A percentile compares a stretch with the other conserved stretches of the same genome.
These are phyloP conservation scores for Mortierella alpina DNA, from an alignment of 192 early-diverging fungal species.

Conservation along the genomic window DNA sequence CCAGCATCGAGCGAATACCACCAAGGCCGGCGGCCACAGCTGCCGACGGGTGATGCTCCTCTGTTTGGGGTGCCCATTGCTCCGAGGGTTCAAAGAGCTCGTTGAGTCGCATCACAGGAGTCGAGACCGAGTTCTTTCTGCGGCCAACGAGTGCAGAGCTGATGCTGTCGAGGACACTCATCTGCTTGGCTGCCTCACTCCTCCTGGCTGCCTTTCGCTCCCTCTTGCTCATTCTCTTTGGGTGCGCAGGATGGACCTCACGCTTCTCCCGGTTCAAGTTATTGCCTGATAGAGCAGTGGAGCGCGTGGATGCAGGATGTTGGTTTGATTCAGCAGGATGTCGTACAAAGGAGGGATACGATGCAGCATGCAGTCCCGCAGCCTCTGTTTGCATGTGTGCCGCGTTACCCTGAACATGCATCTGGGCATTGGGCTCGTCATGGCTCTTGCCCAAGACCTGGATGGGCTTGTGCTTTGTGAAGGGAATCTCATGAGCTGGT, in stretches of 20 bases:
- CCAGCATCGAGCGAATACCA: constrained; percentile 7
- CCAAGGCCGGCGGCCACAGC: constrained; percentile 4
- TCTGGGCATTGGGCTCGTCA: constrained; percentile 4
- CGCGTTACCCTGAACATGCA: not conserved
- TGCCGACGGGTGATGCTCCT: not conserved
- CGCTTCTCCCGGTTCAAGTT: not conserved
- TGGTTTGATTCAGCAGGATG: not conserved
- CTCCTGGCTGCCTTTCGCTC: constrained; percentile 33
- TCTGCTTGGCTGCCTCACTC: not conserved
- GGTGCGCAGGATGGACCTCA: not conserved
- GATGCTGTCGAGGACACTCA: constrained; percentile 22
- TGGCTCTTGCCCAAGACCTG: constrained; percentile 1
- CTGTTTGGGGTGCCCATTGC: too few relatives aligned
- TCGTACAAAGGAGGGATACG: not conserved
- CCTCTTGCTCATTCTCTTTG: constrained; percentile 21
- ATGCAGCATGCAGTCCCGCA: not conserved
- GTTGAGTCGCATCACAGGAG: constrained; percentile 29
- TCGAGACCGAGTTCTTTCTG: constrained; percentile 22
- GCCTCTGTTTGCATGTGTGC: not conserved
- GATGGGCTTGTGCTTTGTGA: not conserved
- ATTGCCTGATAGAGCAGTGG: not conserved
- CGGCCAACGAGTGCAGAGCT: constrained; percentile 28
- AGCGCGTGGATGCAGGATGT: not conserved
- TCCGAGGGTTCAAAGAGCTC: constrained; percentile 15
- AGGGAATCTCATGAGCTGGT: not conserved